These are phyloP conservation scores for Leishmania braziliensis DNA, from an alignment of 208 protist genomes.

Conservation along the genomic window DNA sequence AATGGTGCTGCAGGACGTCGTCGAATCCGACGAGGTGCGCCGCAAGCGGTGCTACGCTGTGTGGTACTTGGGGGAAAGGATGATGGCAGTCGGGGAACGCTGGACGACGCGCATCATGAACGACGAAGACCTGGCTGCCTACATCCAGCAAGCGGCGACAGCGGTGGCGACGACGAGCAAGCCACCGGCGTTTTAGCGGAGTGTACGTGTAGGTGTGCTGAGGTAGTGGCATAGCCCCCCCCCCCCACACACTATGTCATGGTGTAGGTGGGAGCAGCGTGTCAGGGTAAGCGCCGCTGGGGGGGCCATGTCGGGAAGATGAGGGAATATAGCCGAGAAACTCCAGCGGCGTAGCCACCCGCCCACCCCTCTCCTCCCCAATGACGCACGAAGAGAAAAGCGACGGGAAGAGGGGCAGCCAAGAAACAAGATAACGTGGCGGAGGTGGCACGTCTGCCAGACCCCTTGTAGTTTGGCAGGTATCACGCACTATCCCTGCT, in stretches of 20 bases:
- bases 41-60: constrained; percentile 78
- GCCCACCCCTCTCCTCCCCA: neutral
- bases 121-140: constrained; percentile 75
- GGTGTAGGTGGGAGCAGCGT: neutral
- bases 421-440: neutral
- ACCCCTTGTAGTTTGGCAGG: no score
- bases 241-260: neutral
- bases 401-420: neutral
- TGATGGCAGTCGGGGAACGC: constrained; percentile 60
- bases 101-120: constrained; percentile 44
- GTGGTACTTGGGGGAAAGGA: constrained; percentile 80
- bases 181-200: constrained; percentile 52
- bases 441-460: no score
- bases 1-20: constrained; percentile 71
- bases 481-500: no score
- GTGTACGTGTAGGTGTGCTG: neutral
- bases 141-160: constrained; percentile 83
- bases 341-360: neutral
- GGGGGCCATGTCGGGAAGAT: neutral
- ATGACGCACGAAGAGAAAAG: neutral
- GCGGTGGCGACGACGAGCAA: constrained; percentile 60
- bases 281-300: neutral
- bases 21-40: constrained; percentile 58
- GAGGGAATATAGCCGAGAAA: neutral
- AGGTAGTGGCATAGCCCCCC: neutral